These are phyloP conservation scores for Glebionis coronaria DNA, from an alignment of 129 eudicot species.

Conservation along the genomic window DNA sequence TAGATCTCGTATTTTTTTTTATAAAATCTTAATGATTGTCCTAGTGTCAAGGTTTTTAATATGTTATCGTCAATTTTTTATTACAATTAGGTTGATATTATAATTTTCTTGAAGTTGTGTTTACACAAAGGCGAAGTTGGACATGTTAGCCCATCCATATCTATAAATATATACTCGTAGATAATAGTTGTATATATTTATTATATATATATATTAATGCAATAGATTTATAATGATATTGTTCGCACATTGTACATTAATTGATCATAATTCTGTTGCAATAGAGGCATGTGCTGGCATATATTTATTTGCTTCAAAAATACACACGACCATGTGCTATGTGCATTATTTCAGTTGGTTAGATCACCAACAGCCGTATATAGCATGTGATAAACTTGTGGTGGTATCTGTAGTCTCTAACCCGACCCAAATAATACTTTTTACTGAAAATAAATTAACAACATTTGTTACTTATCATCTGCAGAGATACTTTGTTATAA, in stretches of 20 bases:
- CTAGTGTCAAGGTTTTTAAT: not conserved
- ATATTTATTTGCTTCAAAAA: constrained; percentile 28
- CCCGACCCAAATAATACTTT: too few relatives aligned
- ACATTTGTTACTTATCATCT: not conserved
- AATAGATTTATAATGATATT: not conserved
- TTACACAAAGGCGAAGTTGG: constrained; percentile 16
- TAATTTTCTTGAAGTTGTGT: constrained; percentile 13
- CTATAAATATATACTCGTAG: too few relatives aligned
- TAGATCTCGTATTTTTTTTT: not conserved
- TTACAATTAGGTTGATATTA: constrained; percentile 11
- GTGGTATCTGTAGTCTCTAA: not conserved
- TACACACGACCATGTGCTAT: constrained; percentile 31
- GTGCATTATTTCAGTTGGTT: constrained; percentile 24
- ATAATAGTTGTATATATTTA: too few relatives aligned
- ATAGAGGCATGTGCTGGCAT: constrained; percentile 26
- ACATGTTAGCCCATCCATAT: constrained; percentile 22
- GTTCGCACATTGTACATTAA: constrained; percentile 7
- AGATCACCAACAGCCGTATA: constrained; percentile 23
- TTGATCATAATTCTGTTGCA: constrained; percentile 8
- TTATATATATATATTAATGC: too few relatives aligned
- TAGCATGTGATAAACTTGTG: constrained; percentile 25
- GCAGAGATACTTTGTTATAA: constrained; percentile 87
- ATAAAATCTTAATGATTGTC: not conserved
- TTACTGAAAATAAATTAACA: too few relatives aligned
- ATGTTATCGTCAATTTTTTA: not conserved